A percentile compares a stretch with the other conserved stretches of the same genome.
Conservation (phyloP, 495 filamentous ascomycete species). For the Penicillium goetzii region DNA sequence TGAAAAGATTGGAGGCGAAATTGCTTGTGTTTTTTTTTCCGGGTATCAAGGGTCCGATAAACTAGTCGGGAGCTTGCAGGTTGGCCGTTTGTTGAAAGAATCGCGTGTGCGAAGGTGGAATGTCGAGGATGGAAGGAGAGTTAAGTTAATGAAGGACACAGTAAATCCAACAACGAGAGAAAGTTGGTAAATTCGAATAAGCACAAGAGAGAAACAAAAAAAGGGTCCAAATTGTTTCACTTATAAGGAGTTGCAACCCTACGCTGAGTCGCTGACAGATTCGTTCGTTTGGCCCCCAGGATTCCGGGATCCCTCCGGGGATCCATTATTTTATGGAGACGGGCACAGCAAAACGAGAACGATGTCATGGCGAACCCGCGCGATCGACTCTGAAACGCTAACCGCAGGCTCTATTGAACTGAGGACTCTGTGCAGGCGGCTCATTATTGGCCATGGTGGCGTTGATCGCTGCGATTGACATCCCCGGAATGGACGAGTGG, state of each 20-base stretch:
- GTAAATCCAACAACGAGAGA: neutral
- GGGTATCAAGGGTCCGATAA: conserved; percentile 1
- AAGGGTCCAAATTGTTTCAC: neutral
- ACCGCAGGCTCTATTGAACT: conserved; percentile 20
- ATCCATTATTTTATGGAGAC: conserved; percentile 15
- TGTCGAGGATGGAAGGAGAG: conserved; percentile 16
- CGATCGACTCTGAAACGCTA: conserved; percentile 22
- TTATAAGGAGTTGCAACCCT: neutral
- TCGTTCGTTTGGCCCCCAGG: conserved; percentile 13
- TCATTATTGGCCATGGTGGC: conserved; percentile 15
- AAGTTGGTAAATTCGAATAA: conserved; percentile 1
- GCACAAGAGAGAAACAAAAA: conserved; percentile 4
- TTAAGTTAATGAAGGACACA: conserved; percentile 1
- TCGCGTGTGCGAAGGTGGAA: conserved; percentile 8
- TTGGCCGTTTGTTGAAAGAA: neutral
- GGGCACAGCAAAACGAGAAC: neutral
- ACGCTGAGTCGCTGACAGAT: conserved; percentile 10
- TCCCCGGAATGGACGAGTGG: conserved; percentile 15
- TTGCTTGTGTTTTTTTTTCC: neutral
- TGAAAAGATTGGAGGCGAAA: neutral
- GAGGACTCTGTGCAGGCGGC: neutral
- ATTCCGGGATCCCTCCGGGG: conserved; percentile 10
- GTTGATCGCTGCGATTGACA: conserved; percentile 18
- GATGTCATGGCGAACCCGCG: conserved; percentile 17
- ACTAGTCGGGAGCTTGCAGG: neutral